These are phyloP conservation scores for Rhodosporidiobolus odoratus DNA, from an alignment of 768 basidiomycete species.

Conservation along the genomic window DNA sequence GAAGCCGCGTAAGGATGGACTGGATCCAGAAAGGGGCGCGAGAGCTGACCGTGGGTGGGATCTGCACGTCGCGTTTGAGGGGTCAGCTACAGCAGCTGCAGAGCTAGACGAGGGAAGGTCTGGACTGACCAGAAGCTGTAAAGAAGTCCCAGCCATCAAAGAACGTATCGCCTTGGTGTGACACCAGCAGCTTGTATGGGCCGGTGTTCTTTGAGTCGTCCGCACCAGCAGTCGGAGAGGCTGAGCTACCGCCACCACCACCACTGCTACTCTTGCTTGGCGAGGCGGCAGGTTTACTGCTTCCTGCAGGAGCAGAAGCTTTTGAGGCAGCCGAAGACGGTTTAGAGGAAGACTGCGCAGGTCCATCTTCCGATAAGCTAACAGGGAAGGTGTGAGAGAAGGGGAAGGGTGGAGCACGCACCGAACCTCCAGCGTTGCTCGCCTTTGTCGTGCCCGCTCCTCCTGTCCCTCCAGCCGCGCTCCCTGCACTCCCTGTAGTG, in stretches of 20 bases:
- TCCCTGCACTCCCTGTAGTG: too few relatives aligned
- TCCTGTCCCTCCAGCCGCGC: too few relatives aligned
- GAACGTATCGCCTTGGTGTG: conserved; percentile 8
- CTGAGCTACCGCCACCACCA: not conserved
- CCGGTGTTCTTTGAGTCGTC: conserved; percentile 9
- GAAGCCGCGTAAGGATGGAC: too few relatives aligned
- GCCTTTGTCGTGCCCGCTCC: too few relatives aligned
- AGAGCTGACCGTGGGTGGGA: conserved; percentile 20
- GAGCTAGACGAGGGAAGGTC: not conserved
- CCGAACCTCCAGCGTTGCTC: too few relatives aligned
- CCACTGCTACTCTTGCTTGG: not conserved
- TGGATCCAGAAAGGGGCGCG: too few relatives aligned
- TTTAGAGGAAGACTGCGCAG: too few relatives aligned
- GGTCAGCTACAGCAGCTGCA: too few relatives aligned
- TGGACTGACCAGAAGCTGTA: not conserved
- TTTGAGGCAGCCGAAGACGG: too few relatives aligned
- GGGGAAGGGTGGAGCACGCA: too few relatives aligned
- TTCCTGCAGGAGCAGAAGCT: not conserved
- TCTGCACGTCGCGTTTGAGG: not conserved
- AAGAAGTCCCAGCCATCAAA: conserved; percentile 33
- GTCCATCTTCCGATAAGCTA: too few relatives aligned
- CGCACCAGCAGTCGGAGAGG: not conserved
- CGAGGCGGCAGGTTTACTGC: not conserved
- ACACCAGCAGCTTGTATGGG: conserved; percentile 16
- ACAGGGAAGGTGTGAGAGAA: too few relatives aligned